Evolutionary conservation across 179 eudicot species (phyloP), one percentile per base, ranked within the genome.

Genomic region (Patellifolia procumbens): DNA sequence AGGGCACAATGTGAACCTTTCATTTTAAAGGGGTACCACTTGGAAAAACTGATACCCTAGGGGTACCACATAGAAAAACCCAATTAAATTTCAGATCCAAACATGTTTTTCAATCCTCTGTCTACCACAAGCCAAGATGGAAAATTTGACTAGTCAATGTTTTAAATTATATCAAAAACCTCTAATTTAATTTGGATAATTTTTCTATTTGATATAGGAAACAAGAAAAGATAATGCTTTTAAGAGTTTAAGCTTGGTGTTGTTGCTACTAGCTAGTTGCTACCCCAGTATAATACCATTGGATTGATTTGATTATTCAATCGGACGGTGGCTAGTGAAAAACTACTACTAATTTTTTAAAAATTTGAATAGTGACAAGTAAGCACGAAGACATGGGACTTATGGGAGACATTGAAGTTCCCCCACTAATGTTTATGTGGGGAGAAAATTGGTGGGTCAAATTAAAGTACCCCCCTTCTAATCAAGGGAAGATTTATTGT

Each of bases 401-500:
- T 3, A 28, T 35, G 3, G 29, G 48, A 37, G 70, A 46, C 77
- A 62, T 72, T 53, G 75, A 72, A 72, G 37, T n/a, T 1, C 46
- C 22, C 64, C 51, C 75, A 37, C 49, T 6, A 39, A 67, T n/a
- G 11, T 39, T 13, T 3, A 48, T 66, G 31, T 53, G 31, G 15
- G 43, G 4, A 9, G 24, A 45, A 29, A 53, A 12, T 71, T 35
- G 62, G 74, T 53, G 63, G 76, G 68, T 73, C 76, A 73, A 73
- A 73, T n/a, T 56, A n/a, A n/a, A n/a, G n/a, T n/a, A n/a, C n/a
- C n/a, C n/a, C 20, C 49, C 46, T 22, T 22, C 31, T 46, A 58
- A 37, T 32, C 74, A 19, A 34, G 34, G 32, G 20, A 22, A 26
- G 46, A 24, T 65, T 58, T 34, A 46, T 37, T 49, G 43, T 61